Base-by-base conservation (phyloP, 805 yeast species). In the Wickerhamiella hasegawae region DNA sequence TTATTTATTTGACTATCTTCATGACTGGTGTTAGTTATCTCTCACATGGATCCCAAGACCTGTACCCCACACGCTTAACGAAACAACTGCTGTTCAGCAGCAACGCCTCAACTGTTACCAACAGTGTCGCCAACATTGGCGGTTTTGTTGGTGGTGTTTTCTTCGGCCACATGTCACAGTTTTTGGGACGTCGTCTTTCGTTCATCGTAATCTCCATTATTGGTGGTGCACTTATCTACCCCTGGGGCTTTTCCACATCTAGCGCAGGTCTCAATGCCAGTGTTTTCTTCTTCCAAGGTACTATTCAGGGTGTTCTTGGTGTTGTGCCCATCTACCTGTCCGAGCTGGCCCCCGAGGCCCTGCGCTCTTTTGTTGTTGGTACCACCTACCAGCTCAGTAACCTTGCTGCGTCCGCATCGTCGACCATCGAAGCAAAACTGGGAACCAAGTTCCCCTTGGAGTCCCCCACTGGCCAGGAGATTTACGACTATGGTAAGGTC, bases 281-380 rank as follows among this genome's bases (percentile, higher is more conserved):
- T 1, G 72, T 58, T 4, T 76, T 76, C 54, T 73, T 73, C 58
- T 49, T 74, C 48, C 79, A 74, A 50, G 66, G 68, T 47, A 68
- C 69, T 36, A 77, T 76, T 4, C 76, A 73, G 59, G 84, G 83
- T 24, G 73, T 73, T 4, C 78, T 81, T 77, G 83, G 84, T 41
- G 69, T 76, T 32, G 62, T 71, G 9, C 81, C 84, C 14, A 66
- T 73, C 29, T 73, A 75, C 52, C 58, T 77, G 28, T 60, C 73
- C 22, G 85, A 77, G 53, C 59, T 77, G 34, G 67, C 79, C 12
- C 76, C 74, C 38, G 74, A 78, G 12, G 68, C 70, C 25, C 69
- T 70, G 52, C 62, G 80, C 48, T 63, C 81, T 1, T 63, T 76
- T 42, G 63, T 73, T 30, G 66, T 68, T 37, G 80, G 83, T 34